A percentile compares a stretch with the other conserved stretches of the same genome.
These are phyloP conservation scores for Cystoderma amianthinum DNA, from an alignment of 768 basidiomycete species.

Conservation along the genomic window DNA sequence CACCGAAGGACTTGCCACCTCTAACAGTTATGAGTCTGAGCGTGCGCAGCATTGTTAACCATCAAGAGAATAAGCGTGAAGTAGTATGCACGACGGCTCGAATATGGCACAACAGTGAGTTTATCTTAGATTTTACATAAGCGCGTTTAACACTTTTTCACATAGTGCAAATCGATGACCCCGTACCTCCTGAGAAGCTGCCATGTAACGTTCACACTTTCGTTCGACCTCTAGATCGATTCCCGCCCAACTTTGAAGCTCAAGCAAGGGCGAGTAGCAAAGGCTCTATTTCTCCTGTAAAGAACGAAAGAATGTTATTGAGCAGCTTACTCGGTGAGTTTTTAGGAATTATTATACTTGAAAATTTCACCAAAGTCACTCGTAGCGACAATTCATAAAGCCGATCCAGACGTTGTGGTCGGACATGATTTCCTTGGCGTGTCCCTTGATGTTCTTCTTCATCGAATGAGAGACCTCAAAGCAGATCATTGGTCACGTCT, in stretches of 20 bases:
- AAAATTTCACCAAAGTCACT: no score
- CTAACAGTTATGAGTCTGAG: constrained; percentile 88
- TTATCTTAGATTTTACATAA: not conserved
- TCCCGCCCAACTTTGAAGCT: constrained; percentile 79
- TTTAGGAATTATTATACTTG: no score
- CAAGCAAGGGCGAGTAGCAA: constrained; percentile 57
- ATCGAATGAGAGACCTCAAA: constrained; percentile 87
- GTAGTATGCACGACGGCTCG: constrained; percentile 80
- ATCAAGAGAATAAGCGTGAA: constrained; percentile 91
- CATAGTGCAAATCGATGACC: constrained; percentile 83
- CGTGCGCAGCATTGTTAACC: constrained; percentile 87
- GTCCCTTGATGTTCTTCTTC: constrained; percentile 83
- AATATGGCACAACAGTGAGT: constrained; percentile 66
- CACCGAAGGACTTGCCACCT: constrained; percentile 79
- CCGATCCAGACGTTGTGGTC: constrained; percentile 91
- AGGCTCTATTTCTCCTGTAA: constrained; percentile 65
- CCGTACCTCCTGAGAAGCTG: constrained; percentile 82
- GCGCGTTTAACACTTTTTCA: not conserved
- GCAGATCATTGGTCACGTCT: constrained; percentile 92
- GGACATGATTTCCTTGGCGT: constrained; percentile 93
- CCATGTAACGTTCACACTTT: constrained; percentile 82
- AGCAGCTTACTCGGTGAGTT: constrained; percentile 68
- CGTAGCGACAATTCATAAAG: constrained; percentile 75
- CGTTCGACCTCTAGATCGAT: constrained; percentile 82
- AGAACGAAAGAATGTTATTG: constrained; percentile 81